Percentiles rank a stretch among this genome's conserved stretches.
These are phyloP conservation scores for Paecilomyces niveus DNA, from an alignment of 2,329 filamentous ascomycete species.

Conservation along the genomic window DNA sequence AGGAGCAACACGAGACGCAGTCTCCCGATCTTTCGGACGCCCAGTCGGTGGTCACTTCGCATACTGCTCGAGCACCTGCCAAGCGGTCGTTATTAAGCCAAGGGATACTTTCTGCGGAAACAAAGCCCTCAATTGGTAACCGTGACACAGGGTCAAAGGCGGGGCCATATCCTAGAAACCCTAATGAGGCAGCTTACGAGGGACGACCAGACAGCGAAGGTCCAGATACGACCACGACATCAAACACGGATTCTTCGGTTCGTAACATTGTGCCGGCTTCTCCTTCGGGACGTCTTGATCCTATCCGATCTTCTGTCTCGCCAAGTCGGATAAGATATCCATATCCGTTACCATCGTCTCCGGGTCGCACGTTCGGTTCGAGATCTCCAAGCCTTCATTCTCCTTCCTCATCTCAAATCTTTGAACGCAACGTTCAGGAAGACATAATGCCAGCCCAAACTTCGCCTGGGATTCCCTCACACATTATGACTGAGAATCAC, in stretches of 20 bases:
- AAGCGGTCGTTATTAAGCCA: neutral
- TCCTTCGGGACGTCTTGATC: slow-evolving; percentile 23
- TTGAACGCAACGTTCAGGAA: slow-evolving; percentile 92
- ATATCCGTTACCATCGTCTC: slow-evolving; percentile 52
- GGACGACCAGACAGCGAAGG: neutral
- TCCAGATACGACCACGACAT: neutral
- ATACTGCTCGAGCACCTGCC: neutral
- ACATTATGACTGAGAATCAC: slow-evolving; percentile 89
- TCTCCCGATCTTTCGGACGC: neutral
- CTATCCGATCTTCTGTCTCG: slow-evolving; percentile 41
- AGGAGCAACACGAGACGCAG: neutral
- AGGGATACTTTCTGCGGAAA: neutral
- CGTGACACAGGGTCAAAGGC: neutral
- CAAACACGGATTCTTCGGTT: neutral
- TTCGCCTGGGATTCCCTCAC: slow-evolving; percentile 81
- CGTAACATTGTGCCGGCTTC: slow-evolving; percentile 10
- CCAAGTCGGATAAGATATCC: slow-evolving; percentile 22
- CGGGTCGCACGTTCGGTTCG: slow-evolving; percentile 56
- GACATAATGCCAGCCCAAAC: slow-evolving; percentile 58
- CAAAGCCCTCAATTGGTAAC: neutral
- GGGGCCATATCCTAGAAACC: neutral
- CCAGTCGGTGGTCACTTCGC: neutral
- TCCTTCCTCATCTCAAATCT: slow-evolving; percentile 70
- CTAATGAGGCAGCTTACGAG: neutral
- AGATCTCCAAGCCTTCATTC: slow-evolving; percentile 70